A percentile compares a stretch with the other conserved stretches of the same genome.
Evolutionary conservation across 176 grass and related monocot species (phyloP).

Genomic region (Chloris gayana): DNA sequence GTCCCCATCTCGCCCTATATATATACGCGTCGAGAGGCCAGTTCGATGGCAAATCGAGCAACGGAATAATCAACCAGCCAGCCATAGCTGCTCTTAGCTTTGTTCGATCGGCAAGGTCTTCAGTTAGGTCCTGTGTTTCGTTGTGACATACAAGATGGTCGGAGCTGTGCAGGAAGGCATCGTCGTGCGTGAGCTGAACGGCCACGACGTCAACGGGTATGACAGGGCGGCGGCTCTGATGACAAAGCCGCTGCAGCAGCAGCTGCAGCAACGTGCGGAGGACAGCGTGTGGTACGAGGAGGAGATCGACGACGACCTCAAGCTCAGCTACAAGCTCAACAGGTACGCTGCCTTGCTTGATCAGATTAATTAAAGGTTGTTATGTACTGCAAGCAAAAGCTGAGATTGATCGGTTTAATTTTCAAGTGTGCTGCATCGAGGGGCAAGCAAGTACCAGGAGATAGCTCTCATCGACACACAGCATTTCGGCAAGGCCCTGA

Average conservation of each 20-base stretch:
- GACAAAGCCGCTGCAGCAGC: conserved; percentile 1
- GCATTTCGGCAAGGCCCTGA: conserved; percentile 82
- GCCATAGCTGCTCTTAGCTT: not conserved
- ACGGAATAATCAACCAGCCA: not conserved
- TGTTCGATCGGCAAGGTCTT: too few species aligned
- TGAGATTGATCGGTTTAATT: not conserved
- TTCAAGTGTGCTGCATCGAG: conserved; percentile 63
- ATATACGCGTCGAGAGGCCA: not conserved
- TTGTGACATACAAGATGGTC: conserved; percentile 10
- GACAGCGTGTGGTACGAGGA: conserved; percentile 64
- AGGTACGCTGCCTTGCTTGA: conserved; percentile 21
- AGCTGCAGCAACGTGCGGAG: not conserved
- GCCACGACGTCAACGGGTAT: not conserved
- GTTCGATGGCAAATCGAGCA: not conserved
- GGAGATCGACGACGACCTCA: conserved; percentile 68
- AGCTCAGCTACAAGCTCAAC: conserved; percentile 61
- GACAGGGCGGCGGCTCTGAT: not conserved
- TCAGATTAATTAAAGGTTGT: too few species aligned
- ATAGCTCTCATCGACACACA: conserved; percentile 78
- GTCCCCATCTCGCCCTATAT: not conserved
- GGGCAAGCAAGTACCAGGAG: conserved; percentile 70
- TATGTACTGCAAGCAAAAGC: too few species aligned
- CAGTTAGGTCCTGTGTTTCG: too few species aligned
- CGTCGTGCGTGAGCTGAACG: conserved; percentile 8
- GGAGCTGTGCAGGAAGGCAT: conserved; percentile 38